Evolutionary conservation across 1,284 basidiomycete species (phyloP), one percentile per base, ranked within the genome.

Genomic region (Fistulinella cinereoalba): DNA sequence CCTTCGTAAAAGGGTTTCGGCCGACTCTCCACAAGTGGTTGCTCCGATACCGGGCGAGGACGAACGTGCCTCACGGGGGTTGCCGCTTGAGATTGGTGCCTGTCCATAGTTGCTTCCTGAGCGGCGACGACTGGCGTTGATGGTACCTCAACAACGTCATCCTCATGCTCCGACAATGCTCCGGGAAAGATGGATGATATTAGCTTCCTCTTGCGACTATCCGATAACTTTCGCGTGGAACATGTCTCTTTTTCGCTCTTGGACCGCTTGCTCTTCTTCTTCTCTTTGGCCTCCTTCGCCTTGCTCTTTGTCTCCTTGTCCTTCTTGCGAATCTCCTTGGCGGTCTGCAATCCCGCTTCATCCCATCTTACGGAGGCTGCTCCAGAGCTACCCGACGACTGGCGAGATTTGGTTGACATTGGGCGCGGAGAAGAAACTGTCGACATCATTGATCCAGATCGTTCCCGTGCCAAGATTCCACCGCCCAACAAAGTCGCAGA

Each of bases 41-140:
- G 83, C 55, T 89, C 87, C 1, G 83, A 86, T 37, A 81, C 53
- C 0, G 86, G 84, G 13, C 85, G 70, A 6, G 70, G 63, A 10
- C 81, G 71, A 0, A 69, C 58, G 38, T 68, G 72, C 68, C 77
- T 83, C 23, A 71, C 56, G 0, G 84, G 81, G 1, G 81, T 85
- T 47, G 39, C 3, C 12, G 6, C 6, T 4, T 22, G 29, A 4
- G 49, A 53, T 0, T 61, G 65, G 56, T 79, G 77, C 1, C 74
- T 75, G 54, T 81, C 80, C 10, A 62, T 64, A 1, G 76, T 80
- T 1, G 79, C 75, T 51, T 72, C 74, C 56, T 80, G 75, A 2
- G 81, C 66, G 0, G 64, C 74, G 12, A 81, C 45, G 47, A 78
- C 70, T 0, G 79, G 76, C 4, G 36, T 43, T 15, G 38, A 41